Conservation (phyloP, 2,329 filamentous ascomycete genomes). For the Rhynchosporium secalis region DNA sequence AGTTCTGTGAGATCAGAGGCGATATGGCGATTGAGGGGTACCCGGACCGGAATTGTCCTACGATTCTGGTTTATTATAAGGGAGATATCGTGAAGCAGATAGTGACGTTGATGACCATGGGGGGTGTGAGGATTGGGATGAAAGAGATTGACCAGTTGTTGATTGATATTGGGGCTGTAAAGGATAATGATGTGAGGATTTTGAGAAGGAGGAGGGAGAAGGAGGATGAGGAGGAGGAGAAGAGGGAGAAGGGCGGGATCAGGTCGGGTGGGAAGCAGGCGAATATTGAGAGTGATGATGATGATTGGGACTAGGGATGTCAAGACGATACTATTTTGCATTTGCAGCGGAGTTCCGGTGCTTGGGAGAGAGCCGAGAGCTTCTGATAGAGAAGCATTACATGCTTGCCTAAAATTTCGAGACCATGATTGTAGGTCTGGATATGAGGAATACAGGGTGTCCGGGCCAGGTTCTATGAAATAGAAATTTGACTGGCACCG, state of each 20-base stretch:
- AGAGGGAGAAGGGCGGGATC: constrained; percentile 36
- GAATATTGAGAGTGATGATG: constrained; percentile 44
- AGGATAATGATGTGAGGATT: constrained; percentile 75
- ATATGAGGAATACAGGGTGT: neutral
- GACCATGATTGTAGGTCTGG: neutral
- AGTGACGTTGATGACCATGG: constrained; percentile 81
- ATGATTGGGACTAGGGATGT: constrained; percentile 54
- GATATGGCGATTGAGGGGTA: constrained; percentile 96
- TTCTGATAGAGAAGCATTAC: neutral
- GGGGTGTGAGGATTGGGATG: constrained; percentile 69
- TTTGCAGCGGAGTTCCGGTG: constrained; percentile 22
- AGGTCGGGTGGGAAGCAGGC: constrained; percentile 32
- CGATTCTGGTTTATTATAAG: constrained; percentile 87
- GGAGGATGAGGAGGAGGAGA: constrained; percentile 39
- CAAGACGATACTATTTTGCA: constrained; percentile 11
- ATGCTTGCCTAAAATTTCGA: neutral
- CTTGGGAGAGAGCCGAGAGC: constrained; percentile 9
- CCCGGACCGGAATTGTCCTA: constrained; percentile 91
- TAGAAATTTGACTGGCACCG: too few relatives aligned
- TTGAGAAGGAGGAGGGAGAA: constrained; percentile 37
- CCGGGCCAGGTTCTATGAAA: too few relatives aligned
- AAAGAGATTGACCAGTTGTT: constrained; percentile 78
- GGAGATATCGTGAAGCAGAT: constrained; percentile 90
- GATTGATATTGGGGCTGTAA: constrained; percentile 78
- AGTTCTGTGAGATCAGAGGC: constrained; percentile 94